Base-by-base conservation (phyloP, 176 grass and related monocot genomes). In the Tillandsia fasciculata region DNA sequence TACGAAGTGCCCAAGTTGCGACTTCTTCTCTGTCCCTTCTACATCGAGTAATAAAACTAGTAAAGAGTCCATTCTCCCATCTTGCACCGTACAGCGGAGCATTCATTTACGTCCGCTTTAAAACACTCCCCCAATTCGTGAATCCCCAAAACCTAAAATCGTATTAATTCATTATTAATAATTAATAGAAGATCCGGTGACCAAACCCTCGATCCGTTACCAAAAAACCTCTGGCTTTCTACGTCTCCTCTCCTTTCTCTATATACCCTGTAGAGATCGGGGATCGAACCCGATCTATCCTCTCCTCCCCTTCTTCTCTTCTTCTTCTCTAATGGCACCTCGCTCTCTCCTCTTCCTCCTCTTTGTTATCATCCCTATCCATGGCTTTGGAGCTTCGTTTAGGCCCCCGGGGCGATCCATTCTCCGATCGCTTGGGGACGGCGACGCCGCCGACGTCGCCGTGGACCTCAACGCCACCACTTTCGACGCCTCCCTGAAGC, bases 391-490 rank as follows among this genome's bases (percentile, higher is more conserved):
- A 20, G 15, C 56, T 18, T 61, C 61, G 61, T 26, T 52, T 69
- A 26, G 65, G 58, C 57, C 64, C 2, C 14, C 28, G 47, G 48
- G 76, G 27, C 78, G 72, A 12, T 69, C 71, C 20, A 78, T 83
- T 42, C 74, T 90, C 54, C 86, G 89, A 17, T 86, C 84, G 15
- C 86, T 99, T 51, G 85, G 79, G 10, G 77, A 27, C 7, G 77
- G 20, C 14, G 67, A 48, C 15, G 28, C 52, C 64, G 64, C 56
- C 26, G 94, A 92, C 74, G 75, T 69, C 17, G 94, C 86, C 70
- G 77, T 97, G 3, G 89, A 97, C 81, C 89, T 97, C 74, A 90
- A 99, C 82, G 73, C 66, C 53, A 83, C 84, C 71, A 90, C 63
- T 72, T 99, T 99, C 70, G 80, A 83, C 49, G 74, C 76, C 54